Evolutionary conservation across 129 eudicot species (phyloP).

Genomic region (Centella asiatica): DNA sequence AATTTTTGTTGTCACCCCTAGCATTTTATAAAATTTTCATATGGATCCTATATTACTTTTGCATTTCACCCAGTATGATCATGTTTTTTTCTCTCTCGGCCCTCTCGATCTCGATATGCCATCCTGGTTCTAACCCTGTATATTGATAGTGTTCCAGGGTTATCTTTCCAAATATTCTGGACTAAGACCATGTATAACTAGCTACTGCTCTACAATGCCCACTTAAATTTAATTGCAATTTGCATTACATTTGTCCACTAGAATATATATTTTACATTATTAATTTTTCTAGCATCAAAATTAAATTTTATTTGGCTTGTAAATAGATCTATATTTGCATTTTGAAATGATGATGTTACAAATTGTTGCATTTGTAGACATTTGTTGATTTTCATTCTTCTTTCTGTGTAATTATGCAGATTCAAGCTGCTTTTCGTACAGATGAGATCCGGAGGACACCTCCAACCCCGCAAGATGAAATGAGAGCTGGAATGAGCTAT

Average conservation of each 20-base stretch:
- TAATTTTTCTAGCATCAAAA: not conserved
- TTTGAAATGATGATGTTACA: not conserved
- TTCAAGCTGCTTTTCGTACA: conserved; percentile 99
- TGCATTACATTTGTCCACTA: not conserved
- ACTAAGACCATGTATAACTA: not conserved
- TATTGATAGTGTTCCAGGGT: not conserved
- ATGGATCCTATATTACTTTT: no score
- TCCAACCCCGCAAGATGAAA: conserved; percentile 96
- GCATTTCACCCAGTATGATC: no score
- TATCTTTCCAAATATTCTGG: not conserved
- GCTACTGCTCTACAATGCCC: not conserved
- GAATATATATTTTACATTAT: not conserved
- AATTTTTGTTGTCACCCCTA: no score
- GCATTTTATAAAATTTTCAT: no score
- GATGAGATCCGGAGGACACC: conserved; percentile 92
- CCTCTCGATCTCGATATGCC: no score
- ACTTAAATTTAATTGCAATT: not conserved
- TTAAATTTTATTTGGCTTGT: not conserved
- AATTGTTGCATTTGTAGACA: not conserved
- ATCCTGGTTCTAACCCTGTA: not conserved
- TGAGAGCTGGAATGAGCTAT: conserved; percentile 99
- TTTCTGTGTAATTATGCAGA: conserved; percentile 33
- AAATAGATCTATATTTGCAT: not conserved
- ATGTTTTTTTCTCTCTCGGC: no score
- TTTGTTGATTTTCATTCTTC: not conserved